Conservation (phyloP, 148 eudicot genomes). For the Persicaria tinctoria region DNA sequence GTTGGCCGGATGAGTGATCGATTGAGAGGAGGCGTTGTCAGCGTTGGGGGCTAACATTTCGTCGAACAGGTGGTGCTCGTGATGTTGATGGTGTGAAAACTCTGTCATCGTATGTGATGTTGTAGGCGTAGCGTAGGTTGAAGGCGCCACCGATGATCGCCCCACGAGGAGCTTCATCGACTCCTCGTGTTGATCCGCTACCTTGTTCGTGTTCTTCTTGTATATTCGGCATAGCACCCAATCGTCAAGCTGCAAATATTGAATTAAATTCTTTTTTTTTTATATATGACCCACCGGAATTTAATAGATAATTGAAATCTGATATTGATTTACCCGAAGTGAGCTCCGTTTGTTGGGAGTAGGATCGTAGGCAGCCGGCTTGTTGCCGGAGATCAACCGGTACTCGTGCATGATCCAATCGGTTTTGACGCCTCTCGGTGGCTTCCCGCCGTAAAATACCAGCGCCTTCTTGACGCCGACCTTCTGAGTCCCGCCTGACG, state of each 20-base stretch:
- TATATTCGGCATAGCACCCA: constrained; percentile 9
- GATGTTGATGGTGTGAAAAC: background rate
- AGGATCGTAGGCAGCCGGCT: background rate
- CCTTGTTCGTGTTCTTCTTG: background rate
- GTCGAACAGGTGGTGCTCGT: background rate
- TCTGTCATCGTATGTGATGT: background rate
- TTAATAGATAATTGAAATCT: background rate
- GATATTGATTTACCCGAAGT: background rate
- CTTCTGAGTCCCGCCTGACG: constrained; percentile 11
- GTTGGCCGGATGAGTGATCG: background rate
- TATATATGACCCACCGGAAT: too few relatives aligned
- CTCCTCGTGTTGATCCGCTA: background rate
- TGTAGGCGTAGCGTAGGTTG: background rate
- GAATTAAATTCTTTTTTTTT: background rate
- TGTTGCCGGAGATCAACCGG: background rate
- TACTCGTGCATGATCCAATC: constrained; percentile 9
- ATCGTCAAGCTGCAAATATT: background rate
- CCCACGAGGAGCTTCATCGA: background rate
- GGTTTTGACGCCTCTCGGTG: constrained; percentile 2
- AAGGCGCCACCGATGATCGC: background rate
- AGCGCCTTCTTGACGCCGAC: constrained; percentile 11
- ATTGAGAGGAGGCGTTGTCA: background rate
- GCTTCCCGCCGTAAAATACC: constrained; percentile 6
- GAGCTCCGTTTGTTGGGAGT: background rate
- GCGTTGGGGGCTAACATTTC: background rate